Evolutionary conservation across 495 filamentous ascomycete species (phyloP).

Genomic region (Apodospora peruviana): DNA sequence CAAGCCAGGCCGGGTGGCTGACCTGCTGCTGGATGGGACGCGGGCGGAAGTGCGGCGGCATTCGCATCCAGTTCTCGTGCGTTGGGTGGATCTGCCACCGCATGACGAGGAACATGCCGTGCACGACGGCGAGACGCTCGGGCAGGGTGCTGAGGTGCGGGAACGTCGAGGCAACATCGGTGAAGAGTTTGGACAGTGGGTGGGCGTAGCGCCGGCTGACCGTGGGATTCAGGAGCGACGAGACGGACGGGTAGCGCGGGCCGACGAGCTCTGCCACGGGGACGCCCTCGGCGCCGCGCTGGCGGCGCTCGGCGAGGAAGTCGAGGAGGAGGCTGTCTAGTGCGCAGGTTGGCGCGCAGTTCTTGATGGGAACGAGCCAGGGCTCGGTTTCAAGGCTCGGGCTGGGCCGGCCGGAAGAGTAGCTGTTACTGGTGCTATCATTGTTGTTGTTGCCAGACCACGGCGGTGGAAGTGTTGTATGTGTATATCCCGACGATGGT

Average conservation of each 20-base stretch:
- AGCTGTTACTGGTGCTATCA: not conserved
- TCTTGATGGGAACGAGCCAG: constrained; percentile 47
- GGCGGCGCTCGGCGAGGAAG: constrained; percentile 64
- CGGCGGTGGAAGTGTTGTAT: too few relatives aligned
- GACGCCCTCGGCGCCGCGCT: constrained; percentile 56
- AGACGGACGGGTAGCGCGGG: constrained; percentile 69
- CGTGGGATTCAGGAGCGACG: constrained; percentile 65
- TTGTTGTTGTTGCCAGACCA: not conserved
- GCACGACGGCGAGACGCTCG: constrained; percentile 73
- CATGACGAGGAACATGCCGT: constrained; percentile 78
- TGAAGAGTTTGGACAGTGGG: constrained; percentile 74
- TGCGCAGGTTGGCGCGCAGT: constrained; percentile 60
- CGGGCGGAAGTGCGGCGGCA: constrained; percentile 64
- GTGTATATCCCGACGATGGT: not conserved
- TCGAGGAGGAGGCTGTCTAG: constrained; percentile 71
- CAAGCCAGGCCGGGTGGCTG: constrained; percentile 71
- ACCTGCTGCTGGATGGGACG: constrained; percentile 53
- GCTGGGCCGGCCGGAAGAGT: not conserved
- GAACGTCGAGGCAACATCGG: constrained; percentile 71
- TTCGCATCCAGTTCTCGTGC: constrained; percentile 62
- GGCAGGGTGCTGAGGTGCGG: constrained; percentile 63
- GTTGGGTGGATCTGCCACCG: constrained; percentile 76
- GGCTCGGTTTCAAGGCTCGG: not conserved
- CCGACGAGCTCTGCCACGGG: constrained; percentile 58
- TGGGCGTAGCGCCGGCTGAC: constrained; percentile 51